Conservation (phyloP, 228 moss, liverwort and hornwort species). For the Sphagnum fallax region DNA sequence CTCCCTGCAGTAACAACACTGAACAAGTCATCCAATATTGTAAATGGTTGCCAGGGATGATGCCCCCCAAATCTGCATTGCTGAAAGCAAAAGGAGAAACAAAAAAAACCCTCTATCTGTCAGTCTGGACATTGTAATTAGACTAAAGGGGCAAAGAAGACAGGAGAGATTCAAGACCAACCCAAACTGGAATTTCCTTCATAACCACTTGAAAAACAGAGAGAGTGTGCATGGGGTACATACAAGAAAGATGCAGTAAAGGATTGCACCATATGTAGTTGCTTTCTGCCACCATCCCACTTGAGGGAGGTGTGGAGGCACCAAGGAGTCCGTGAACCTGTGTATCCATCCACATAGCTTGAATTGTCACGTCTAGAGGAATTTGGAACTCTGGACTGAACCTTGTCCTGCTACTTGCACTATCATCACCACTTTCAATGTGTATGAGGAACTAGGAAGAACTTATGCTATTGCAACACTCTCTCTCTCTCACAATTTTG, state of each 20-base stretch:
- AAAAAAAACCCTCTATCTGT: slow-evolving; percentile 1
- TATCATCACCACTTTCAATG: too few species aligned
- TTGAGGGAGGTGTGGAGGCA: slow-evolving; percentile 30
- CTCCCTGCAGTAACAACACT: slow-evolving; percentile 27
- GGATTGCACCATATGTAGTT: slow-evolving; percentile 30
- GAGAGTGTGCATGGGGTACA: neutral
- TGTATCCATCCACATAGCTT: neutral
- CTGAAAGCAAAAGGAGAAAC: neutral
- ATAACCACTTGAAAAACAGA: neutral
- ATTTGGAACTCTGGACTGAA: too few species aligned
- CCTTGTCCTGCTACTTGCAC: too few species aligned
- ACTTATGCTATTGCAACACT: too few species aligned
- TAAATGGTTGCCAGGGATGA: neutral
- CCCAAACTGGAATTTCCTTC: too few species aligned
- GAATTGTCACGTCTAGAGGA: too few species aligned
- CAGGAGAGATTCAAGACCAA: too few species aligned
- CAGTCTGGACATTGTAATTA: neutral
- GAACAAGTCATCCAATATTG: slow-evolving; percentile 2
- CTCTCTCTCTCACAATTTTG: too few species aligned
- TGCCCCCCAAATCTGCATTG: neutral
- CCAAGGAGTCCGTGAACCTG: slow-evolving; percentile 32
- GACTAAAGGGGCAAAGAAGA: too few species aligned
- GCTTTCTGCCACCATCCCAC: slow-evolving; percentile 46
- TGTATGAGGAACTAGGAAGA: too few species aligned
- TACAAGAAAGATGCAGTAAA: slow-evolving; percentile 52